Evolutionary conservation across 1,284 basidiomycete species (phyloP).

Genomic region (Boletus albobrunnescens): DNA sequence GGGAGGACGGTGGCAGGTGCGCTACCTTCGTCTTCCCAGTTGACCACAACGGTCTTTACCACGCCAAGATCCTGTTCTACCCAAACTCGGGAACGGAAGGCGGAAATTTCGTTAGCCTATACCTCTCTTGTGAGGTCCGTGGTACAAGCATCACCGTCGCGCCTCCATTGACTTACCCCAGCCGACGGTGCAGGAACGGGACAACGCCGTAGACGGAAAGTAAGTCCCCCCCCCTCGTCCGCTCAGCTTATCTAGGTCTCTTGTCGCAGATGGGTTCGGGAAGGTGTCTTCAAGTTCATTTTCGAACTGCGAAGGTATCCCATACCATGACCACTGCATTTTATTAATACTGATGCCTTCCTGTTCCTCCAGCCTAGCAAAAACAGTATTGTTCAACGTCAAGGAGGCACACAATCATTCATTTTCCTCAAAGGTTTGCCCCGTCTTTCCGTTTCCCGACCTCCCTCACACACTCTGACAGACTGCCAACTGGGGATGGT

Average conservation of each 20-base stretch:
- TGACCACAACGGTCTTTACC: neutral
- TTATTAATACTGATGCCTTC: slow-evolving; percentile 1
- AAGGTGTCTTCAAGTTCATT: slow-evolving; percentile 79
- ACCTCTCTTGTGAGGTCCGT: slow-evolving; percentile 76
- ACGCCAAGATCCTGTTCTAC: slow-evolving; percentile 68
- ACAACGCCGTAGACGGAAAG: slow-evolving; percentile 61
- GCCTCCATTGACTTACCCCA: slow-evolving; percentile 28
- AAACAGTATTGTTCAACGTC: slow-evolving; percentile 50
- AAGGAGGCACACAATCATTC: slow-evolving; percentile 85
- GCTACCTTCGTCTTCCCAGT: neutral
- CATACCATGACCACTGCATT: neutral
- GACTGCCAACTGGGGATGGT: slow-evolving; percentile 86
- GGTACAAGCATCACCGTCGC: slow-evolving; percentile 2
- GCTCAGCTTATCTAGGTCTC: neutral
- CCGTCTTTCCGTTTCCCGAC: neutral
- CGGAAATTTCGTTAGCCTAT: slow-evolving; percentile 63
- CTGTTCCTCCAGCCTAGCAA: slow-evolving; percentile 40
- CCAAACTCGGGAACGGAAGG: slow-evolving; percentile 66
- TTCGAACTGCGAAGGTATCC: slow-evolving; percentile 76
- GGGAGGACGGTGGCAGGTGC: slow-evolving; percentile 67
- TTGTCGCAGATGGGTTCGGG: slow-evolving; percentile 66
- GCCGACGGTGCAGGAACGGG: slow-evolving; percentile 76
- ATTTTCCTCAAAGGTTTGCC: slow-evolving; percentile 69
- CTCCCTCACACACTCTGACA: slow-evolving; percentile 28
- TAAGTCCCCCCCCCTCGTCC: slow-evolving; percentile 26